Evolutionary conservation across 768 basidiomycete species (phyloP).

Genomic region (Tylopilus plumbeoviolaceoides): DNA sequence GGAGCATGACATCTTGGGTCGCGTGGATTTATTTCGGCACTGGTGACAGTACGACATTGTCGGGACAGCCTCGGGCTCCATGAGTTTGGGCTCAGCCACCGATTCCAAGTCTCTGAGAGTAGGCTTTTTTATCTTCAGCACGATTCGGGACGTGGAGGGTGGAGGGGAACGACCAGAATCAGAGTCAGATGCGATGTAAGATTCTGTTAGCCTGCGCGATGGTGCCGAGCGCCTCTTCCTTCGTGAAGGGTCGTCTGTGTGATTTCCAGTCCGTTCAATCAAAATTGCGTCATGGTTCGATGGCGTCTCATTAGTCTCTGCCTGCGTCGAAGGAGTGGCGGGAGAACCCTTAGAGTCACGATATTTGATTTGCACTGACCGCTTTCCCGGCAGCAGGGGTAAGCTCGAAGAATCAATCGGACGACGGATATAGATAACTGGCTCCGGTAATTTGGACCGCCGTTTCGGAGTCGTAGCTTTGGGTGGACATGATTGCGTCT

Average conservation of each 20-base stretch:
- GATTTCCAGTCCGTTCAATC: neutral
- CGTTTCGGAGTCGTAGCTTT: conserved; percentile 2
- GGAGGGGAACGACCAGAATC: conserved; percentile 15
- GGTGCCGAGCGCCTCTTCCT: conserved; percentile 7
- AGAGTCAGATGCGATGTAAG: conserved; percentile 1
- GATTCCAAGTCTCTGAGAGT: neutral
- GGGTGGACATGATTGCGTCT: neutral
- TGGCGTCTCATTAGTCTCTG: neutral
- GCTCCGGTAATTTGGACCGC: conserved; percentile 18
- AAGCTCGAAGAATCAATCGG: conserved; percentile 20
- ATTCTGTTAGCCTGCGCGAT: conserved; percentile 17
- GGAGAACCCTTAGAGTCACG: conserved; percentile 14
- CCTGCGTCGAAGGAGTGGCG: neutral
- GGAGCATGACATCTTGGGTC: conserved; percentile 37
- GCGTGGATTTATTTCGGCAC: conserved; percentile 25
- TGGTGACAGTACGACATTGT: conserved; percentile 33
- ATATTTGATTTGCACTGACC: conserved; percentile 30
- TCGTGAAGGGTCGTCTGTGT: neutral
- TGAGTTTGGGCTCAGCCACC: neutral
- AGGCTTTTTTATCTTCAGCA: conserved; percentile 2
- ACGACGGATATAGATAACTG: conserved; percentile 30
- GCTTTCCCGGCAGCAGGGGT: conserved; percentile 19
- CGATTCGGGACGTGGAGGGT: conserved; percentile 2
- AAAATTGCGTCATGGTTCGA: neutral
- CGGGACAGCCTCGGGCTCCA: neutral